These are phyloP conservation scores for Micractinium conductrix DNA, from an alignment of 139 green algal genomes.

Conservation along the genomic window DNA sequence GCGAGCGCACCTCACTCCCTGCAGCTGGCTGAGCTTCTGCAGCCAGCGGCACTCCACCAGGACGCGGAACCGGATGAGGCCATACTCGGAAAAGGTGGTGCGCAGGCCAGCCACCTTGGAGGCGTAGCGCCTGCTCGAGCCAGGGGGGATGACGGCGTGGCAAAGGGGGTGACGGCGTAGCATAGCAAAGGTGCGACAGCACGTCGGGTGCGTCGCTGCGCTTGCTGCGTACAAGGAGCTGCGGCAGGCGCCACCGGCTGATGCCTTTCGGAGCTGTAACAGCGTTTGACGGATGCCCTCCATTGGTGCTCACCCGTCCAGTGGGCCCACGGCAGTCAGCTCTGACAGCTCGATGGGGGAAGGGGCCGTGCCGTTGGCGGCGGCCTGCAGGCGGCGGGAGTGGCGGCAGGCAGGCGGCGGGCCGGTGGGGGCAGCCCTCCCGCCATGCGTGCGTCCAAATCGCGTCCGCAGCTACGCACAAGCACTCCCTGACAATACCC, in stretches of 20 bases:
- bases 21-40: slow-evolving; percentile 81
- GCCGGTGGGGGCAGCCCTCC: too few relatives aligned
- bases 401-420: background rate
- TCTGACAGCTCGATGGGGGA: slow-evolving; percentile 73
- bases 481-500: too few relatives aligned
- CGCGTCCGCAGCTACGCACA: too few relatives aligned
- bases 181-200: background rate
- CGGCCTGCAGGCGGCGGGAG: background rate
- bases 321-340: slow-evolving; percentile 86
- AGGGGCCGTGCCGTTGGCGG: slow-evolving; percentile 20
- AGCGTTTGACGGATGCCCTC: too few relatives aligned
- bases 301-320: slow-evolving; percentile 80
- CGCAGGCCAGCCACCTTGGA: slow-evolving; percentile 77
- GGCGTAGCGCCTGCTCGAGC: slow-evolving; percentile 80
- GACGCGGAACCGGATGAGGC: slow-evolving; percentile 93
- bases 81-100: slow-evolving; percentile 95
- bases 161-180: background rate
- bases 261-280: background rate
- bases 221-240: background rate
- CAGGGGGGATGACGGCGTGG: background rate
- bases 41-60: slow-evolving; percentile 98
- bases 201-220: background rate
- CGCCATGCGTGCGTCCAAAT: too few relatives aligned
- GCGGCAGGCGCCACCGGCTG: background rate
- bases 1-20: slow-evolving; percentile 23